Evolutionary conservation across 306 rosid species (phyloP), one percentile per base, ranked within the genome.

Genomic region (Medicago lupulina): DNA sequence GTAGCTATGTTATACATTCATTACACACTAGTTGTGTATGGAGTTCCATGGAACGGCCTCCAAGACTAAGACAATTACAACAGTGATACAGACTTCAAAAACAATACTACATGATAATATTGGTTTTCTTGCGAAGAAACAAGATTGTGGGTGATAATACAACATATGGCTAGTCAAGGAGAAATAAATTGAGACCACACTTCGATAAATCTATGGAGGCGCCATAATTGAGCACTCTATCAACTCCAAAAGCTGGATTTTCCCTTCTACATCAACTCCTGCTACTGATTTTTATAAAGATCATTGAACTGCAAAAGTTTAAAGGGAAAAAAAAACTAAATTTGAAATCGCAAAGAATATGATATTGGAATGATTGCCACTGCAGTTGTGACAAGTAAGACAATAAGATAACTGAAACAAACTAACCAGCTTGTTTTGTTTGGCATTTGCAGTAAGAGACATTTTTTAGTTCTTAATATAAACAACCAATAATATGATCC

Each of bases 231-330:
- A 57, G 46, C 7, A 60, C 44, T 53, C 44, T 53, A 50, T 61
- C 76, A 25, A 58, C 36, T 39, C 63, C 75, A 10, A 65, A 46
- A 36, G 66, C 79, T 55, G 67, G 38, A 25, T 70, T 18, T 50
- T 69, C 31, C 46, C 69, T 23, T 71, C 21, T 14, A 47, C 28
- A 39, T 76, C 70, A 39, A 76, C 47, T 66, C 65, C 40, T 43
- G 51, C 57, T 34, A 70, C 71, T 31, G 47, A 77, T 81, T 72
- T 64, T 46, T 5, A 46, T 12, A 4, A 12, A 46, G 6, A 12
- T 13, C 51, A 51, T 51, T 70, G 6, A 71, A 34, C 82, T 64
- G 71, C 79, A 75, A 65, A 65, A 57, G 66, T 60, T 60, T 14
- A 60, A 60, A 28, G 43, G 10, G 3, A 6, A 59, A 2, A 10